Evolutionary conservation across 1,284 basidiomycete species (phyloP).

Genomic region (Melanopsichium pennsylvanicum): DNA sequence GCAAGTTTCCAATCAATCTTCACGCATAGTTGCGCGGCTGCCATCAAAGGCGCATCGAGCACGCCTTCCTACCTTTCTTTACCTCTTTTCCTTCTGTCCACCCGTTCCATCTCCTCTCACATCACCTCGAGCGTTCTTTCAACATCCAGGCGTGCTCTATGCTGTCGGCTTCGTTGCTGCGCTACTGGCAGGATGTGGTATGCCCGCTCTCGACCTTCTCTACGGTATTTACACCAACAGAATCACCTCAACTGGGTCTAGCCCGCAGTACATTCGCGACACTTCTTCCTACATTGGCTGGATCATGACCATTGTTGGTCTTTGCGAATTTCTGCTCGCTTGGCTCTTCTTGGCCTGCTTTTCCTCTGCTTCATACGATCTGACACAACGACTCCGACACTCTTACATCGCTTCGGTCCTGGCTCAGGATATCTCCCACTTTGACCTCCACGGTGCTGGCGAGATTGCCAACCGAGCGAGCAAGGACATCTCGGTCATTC

Average conservation of each 20-base stretch:
- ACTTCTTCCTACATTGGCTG: slow-evolving; percentile 59
- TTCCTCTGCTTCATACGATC: slow-evolving; percentile 62
- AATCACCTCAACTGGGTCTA: slow-evolving; percentile 38
- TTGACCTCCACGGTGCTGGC: slow-evolving; percentile 67
- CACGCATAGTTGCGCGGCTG: slow-evolving; percentile 26
- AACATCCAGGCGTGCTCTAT: slow-evolving; percentile 57
- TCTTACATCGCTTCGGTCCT: slow-evolving; percentile 67
- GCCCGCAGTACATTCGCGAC: slow-evolving; percentile 32
- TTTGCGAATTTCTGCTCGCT: slow-evolving; percentile 55
- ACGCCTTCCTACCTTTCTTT: slow-evolving; percentile 44
- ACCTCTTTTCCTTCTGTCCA: slow-evolving; percentile 56
- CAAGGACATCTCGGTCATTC: slow-evolving; percentile 67
- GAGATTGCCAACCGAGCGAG: slow-evolving; percentile 66
- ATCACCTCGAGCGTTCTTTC: slow-evolving; percentile 37
- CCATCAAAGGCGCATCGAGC: slow-evolving; percentile 32
- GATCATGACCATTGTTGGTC: slow-evolving; percentile 65
- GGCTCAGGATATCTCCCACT: slow-evolving; percentile 67
- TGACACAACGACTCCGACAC: slow-evolving; percentile 64
- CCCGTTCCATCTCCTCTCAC: slow-evolving; percentile 24
- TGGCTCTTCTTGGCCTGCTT: slow-evolving; percentile 62
- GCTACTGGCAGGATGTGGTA: slow-evolving; percentile 46
- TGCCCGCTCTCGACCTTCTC: slow-evolving; percentile 57
- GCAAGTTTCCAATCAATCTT: neutral
- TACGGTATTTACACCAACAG: slow-evolving; percentile 61
- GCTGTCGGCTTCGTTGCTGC: slow-evolving; percentile 48